Evolutionary conservation across 73 alveolate genomes (phyloP).

Genomic region (Paramecium primaurelia): DNA sequence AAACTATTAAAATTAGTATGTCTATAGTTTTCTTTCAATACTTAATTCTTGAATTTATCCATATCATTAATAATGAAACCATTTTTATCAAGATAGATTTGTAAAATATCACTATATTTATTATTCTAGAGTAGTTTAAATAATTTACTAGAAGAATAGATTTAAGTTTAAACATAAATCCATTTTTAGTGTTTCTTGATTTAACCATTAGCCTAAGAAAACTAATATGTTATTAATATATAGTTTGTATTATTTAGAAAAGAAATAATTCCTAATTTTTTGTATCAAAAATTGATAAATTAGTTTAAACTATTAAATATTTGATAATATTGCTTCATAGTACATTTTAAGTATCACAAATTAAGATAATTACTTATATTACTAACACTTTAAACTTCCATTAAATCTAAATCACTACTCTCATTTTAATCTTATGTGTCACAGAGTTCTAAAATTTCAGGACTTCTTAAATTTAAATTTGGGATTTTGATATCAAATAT

Average conservation of each 20-base stretch:
- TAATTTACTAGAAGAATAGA: background rate
- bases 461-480: background rate
- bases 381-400: background rate
- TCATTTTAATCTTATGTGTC: background rate
- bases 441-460: background rate
- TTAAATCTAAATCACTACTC: background rate
- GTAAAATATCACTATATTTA: background rate
- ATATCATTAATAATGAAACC: background rate
- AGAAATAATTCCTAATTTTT: background rate
- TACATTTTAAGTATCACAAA: background rate
- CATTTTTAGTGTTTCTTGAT: background rate
- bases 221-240: background rate
- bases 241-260: background rate
- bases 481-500: background rate
- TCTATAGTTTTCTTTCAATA: background rate
- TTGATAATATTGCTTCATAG: background rate
- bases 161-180: background rate
- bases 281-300: background rate
- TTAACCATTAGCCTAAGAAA: background rate
- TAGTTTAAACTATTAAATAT: background rate
- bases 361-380: background rate
- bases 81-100: background rate
- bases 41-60: background rate
- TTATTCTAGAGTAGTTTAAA: background rate
- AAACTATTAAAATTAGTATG: background rate